Conservation (phyloP, 176 grass and related monocot species). For the Musa schizocarpa region DNA sequence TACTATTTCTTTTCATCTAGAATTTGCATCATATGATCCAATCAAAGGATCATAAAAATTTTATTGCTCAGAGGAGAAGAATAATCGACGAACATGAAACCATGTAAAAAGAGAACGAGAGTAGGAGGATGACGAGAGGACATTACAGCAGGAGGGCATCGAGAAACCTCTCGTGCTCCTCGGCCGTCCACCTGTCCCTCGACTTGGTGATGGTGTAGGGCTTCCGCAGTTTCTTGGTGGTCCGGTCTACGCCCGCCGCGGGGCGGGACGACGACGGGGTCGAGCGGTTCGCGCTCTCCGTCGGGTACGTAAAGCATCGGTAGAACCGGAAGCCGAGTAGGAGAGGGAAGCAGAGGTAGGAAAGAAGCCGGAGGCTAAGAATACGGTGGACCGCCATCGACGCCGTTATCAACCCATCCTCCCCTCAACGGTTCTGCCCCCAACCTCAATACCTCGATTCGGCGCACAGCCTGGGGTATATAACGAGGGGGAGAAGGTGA, state of each 20-base stretch:
- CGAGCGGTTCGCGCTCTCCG: not conserved
- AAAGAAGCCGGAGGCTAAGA: conserved; percentile 2
- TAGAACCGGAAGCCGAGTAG: conserved; percentile 14
- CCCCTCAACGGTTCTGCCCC: not conserved
- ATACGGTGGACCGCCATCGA: conserved; percentile 4
- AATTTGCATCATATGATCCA: too few species aligned
- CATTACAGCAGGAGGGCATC: conserved; percentile 65
- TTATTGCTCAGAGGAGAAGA: too few species aligned
- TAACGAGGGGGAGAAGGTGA: not conserved
- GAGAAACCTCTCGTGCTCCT: conserved; percentile 92
- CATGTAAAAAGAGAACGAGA: not conserved
- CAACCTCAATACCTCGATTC: conserved; percentile 13
- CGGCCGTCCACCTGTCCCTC: conserved; percentile 48
- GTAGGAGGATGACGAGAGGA: not conserved
- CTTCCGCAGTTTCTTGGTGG: conserved; percentile 65
- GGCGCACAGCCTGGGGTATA: conserved; percentile 12
- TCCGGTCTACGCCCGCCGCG: conserved; percentile 7
- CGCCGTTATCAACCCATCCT: not conserved
- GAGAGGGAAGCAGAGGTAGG: conserved; percentile 11
- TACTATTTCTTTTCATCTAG: too few species aligned
- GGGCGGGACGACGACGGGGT: not conserved
- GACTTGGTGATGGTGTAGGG: conserved; percentile 82
- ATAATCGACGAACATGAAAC: not conserved
- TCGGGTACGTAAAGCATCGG: conserved; percentile 15
- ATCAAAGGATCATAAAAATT: too few species aligned